Conservation (phyloP, 2,329 filamentous ascomycete species). For the Hypoxylon sp. region DNA sequence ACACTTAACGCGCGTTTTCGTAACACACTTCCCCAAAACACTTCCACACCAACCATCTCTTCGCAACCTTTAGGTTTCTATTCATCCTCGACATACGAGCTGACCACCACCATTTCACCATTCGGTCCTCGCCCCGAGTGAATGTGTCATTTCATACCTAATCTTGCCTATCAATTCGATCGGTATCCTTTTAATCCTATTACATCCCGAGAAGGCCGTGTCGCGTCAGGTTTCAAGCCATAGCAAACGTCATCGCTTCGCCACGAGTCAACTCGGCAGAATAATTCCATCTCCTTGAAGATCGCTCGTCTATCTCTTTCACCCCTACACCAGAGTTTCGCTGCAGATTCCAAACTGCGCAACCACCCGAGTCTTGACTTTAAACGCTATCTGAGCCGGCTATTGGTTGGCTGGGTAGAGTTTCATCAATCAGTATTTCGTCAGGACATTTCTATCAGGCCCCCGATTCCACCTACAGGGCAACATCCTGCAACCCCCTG, state of each 20-base stretch:
- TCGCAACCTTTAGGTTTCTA: conserved; percentile 20
- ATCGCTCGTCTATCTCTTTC: conserved; percentile 37
- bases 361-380: conserved; percentile 27
- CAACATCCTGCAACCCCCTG: conserved; percentile 30
- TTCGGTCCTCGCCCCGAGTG: conserved; percentile 15
- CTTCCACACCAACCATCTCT: conserved; percentile 8
- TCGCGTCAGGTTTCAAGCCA: conserved; percentile 34
- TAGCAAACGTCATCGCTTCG: conserved; percentile 40
- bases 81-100: conserved; percentile 35
- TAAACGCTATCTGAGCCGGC: conserved; percentile 26
- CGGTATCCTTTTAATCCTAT: conserved; percentile 35
- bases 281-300: conserved; percentile 37
- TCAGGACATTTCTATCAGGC: conserved; percentile 25
- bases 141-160: conserved; percentile 34
- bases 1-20: conserved; percentile 39
- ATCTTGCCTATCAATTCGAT: conserved; percentile 41
- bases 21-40: conserved; percentile 22
- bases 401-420: conserved; percentile 32
- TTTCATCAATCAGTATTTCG: conserved; percentile 21
- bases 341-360: conserved; percentile 31
- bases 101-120: conserved; percentile 29
- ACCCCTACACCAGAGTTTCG: conserved; percentile 33
- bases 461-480: conserved; percentile 27
- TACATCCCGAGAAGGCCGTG: conserved; percentile 19
- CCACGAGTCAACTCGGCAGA: conserved; percentile 31